Base-by-base conservation (phyloP, 2,329 filamentous ascomycete species). In the Colletotrichum sp. region DNA sequence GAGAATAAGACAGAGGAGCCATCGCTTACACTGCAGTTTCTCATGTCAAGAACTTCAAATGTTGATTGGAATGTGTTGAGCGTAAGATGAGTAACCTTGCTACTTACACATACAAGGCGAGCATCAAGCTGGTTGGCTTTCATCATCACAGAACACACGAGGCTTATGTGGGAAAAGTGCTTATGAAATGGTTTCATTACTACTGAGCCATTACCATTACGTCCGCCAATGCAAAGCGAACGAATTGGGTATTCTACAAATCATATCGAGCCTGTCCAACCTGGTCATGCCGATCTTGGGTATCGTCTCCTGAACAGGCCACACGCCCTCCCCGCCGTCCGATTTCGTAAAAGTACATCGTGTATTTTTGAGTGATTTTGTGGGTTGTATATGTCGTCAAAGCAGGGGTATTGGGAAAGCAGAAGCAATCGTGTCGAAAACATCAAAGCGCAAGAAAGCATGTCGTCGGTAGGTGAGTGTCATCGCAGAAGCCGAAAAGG, bases 361-460 rank as follows among this genome's bases (percentile, higher is more conserved):
- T 48, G 25, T 61, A 8, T 32, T 65, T 68, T 55, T 16, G 67
- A 4, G 9, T 13, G 22, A 15, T 59, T 60, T 64, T 52, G 19
- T 39, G 5, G 27, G 28, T 57, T 68, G 30, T 68, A 52, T 30
- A 5, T 25, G 32, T 63, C 27, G 60, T 71, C 32, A 36, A 71
- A 71, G 55, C 44, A 63, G n/a, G 74, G 74, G 74, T 75, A 76
- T 76, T 66, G 55, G 15, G 30, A 70, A 57, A 65, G 55, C 66
- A 75, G 48, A 34, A 67, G n/a, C 60, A 72, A 44, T 75, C 66
- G 67, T 75, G 32, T 55, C 71, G 63, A 36, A 65, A 19, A 64
- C 66, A 44, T 74, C 57, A 30, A 57, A 75, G 32, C 55, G 63
- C 55, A 65, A 63, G 15, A 25, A 44, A 59, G 59, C 34, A 55